Conservation (phyloP, 352 stramenopile species). For the Phytophthora brassicae region DNA sequence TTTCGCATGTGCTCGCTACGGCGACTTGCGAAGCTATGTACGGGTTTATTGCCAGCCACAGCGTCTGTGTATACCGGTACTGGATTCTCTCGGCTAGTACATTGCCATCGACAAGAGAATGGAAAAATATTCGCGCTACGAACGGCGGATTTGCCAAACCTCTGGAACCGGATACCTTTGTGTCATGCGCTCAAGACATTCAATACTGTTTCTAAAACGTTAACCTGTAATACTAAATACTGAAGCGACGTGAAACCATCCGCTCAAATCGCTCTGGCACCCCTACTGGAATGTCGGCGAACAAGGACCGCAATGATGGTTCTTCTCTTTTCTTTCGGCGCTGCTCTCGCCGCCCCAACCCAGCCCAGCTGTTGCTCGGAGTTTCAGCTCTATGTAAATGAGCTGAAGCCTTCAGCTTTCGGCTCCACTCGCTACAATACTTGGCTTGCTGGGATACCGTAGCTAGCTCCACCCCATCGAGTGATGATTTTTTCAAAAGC, state of each 20-base stretch:
- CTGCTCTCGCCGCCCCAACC: conserved; percentile 27
- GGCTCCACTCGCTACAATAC: no score
- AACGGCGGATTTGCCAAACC: conserved; percentile 29
- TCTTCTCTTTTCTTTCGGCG: conserved; percentile 26
- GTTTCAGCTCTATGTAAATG: conserved; percentile 3
- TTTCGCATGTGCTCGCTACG: conserved; percentile 31
- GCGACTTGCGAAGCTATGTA: conserved; percentile 22
- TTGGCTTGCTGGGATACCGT: conserved; percentile 3
- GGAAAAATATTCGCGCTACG: conserved; percentile 30
- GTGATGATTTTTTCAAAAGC: conserved; percentile 24
- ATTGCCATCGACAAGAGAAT: conserved; percentile 33
- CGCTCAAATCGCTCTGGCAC: conserved; percentile 26
- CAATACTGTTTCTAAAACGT: not conserved
- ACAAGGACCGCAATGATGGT: conserved; percentile 19
- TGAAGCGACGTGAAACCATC: conserved; percentile 23
- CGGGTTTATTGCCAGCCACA: conserved; percentile 34
- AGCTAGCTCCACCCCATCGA: conserved; percentile 11
- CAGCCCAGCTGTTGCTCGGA: conserved; percentile 35
- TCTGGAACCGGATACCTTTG: conserved; percentile 6
- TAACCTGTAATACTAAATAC: conserved; percentile 20
- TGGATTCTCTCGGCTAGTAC: conserved; percentile 38
- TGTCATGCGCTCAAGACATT: not conserved
- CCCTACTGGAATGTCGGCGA: conserved; percentile 18
- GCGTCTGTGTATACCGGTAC: conserved; percentile 17
- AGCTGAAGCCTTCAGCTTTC: conserved; percentile 23